Base-by-base conservation (phyloP, 78 protist species). In the Diacronema lutheri region DNA sequence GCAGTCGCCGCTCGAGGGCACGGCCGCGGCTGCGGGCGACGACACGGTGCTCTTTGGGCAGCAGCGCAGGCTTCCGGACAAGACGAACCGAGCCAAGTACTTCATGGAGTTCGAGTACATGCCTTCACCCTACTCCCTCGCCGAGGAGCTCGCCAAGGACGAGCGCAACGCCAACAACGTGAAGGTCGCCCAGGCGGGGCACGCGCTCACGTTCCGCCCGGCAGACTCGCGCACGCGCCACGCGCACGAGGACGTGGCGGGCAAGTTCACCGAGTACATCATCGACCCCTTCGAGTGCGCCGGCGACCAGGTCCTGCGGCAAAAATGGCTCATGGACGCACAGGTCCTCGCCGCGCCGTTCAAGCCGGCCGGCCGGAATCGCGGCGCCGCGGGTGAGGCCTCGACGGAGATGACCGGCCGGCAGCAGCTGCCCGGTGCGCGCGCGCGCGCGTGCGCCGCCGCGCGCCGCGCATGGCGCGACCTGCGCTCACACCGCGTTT, bases 221-320 rank as follows among this genome's bases (percentile, higher is more conserved):
- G 11, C 66, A 20, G 66, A 61, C 66, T 2, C 66, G 35, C 29
- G 33, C 66, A 61, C 1, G 35, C 10, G 16, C 33, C 66, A 26
- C 33, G 4, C 11, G 66, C 21, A 61, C 66, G 66, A 21, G 13
- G 73, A 23, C 13, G 29, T 4, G 5, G 41, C 76, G 31, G 25
- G 3, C 76, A 13, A 38, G 19, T 38, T 38, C 50, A 68, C 4
- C 55, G 55, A 11, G 50, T 19, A 38, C 55, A 4, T 5, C 16
- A 21, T 3, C 12, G 76, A 68, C 33, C 76, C 76, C 10, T 68
- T 23, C 35, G 76, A 38, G n/a, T 2, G 37, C 11, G 76, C 76
- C 4, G 76, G 37, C 37, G 76, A 68, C 76, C 79, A 71, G 57
- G 79, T 56, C 3, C 79, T 71, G 31, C n/a, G 79, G 31, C 38